Percentiles rank a stretch among this genome's conserved stretches.
Conservation (phyloP, 2,329 filamentous ascomycete genomes). For the Curvularia sp. region DNA sequence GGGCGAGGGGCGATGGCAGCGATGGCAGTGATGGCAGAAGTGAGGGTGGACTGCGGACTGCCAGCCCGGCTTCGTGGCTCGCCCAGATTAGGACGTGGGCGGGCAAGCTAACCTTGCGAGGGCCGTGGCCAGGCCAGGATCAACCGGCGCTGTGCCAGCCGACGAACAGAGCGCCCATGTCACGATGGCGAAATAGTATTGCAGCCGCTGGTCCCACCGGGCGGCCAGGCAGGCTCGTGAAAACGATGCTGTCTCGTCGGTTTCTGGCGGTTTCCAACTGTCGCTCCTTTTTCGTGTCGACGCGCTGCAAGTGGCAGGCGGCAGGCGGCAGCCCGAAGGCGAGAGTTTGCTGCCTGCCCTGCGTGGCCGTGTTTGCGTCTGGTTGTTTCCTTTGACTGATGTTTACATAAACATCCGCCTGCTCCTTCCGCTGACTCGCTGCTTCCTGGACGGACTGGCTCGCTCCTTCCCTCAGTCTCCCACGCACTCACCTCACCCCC, state of each 20-base stretch:
- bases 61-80: conserved; percentile 10
- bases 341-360: neutral
- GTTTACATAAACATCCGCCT: neutral
- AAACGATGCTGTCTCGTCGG: neutral
- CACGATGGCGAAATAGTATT: neutral
- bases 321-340: neutral
- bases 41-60: conserved; percentile 3
- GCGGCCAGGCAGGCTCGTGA: neutral
- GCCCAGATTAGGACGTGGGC: conserved; percentile 6
- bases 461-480: neutral
- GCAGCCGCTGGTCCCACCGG: neutral
- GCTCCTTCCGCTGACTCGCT: neutral
- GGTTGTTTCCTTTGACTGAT: neutral
- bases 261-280: neutral
- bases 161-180: neutral
- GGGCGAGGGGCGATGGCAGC: neutral
- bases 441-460: neutral
- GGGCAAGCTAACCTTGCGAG: conserved; percentile 1
- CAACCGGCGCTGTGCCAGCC: neutral
- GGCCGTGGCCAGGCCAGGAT: neutral
- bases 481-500: neutral
- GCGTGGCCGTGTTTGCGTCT: neutral
- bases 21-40: conserved; percentile 3
- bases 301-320: neutral
- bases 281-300: neutral